Base-by-base conservation (phyloP, 2,329 filamentous ascomycete species). In the Pyrenophora tritici-repentis region DNA sequence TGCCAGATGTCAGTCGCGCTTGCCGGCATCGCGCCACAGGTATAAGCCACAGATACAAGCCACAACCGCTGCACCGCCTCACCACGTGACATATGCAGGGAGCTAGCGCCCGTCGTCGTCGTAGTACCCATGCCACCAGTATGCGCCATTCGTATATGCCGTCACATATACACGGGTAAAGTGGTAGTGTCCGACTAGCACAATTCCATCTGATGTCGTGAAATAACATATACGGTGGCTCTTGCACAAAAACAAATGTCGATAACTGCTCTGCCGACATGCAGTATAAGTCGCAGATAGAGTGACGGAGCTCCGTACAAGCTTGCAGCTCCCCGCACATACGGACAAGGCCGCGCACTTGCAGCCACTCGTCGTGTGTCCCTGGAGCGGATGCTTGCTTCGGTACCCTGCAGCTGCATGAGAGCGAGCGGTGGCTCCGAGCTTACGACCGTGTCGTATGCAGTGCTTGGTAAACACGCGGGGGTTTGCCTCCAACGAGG, bases 1-100 rank as follows among this genome's bases (percentile, higher is more conserved):
- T 48, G 38, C 40, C 33, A 44, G 24, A 42, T 52, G 37, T 39
- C 46, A 41, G 41, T 42, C 41, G 47, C 51, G 47, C 51, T 49
- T 55, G 41, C 47, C 48, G 20, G 42, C 36, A 47, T 42, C 29
- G 51, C 51, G 51, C 55, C 52, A 57, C 54, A 52, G 32, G 41
- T 37, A 47, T 4, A 29, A 29, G 26, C 26, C 26, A 29, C 26
- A 29, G 26, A 5, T 37, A 52, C 2, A 29, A 29, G 26, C 26
- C 26, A 29, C 26, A 29, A 10, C 26, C 10, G 10, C 10, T 29
- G 26, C 26, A 29, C 46, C 40, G 53, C 53, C 53, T 42, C 42
- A 42, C 3, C 54, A 57, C 54, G 54, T 57, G 54, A 54, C 14
- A 24, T 12, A 54, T 47, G 42, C 51, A 54, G 51, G 51, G 51